These are phyloP conservation scores for Xylariaceae sp. DNA, from an alignment of 2,329 filamentous ascomycete genomes.

Conservation along the genomic window DNA sequence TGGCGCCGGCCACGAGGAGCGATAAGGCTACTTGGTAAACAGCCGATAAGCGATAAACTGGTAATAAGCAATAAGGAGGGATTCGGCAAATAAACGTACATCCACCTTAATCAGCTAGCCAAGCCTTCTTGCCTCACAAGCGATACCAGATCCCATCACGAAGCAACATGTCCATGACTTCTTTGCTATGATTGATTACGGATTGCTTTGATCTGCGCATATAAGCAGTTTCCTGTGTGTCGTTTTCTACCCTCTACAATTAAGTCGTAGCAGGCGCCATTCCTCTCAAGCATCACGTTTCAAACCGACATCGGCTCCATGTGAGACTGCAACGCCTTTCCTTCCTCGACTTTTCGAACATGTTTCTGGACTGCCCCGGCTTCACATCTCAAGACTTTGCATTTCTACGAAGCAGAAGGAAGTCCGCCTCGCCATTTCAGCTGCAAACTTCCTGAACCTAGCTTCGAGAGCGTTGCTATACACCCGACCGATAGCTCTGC, in stretches of 20 bases:
- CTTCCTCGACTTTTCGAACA: slow-evolving; percentile 22
- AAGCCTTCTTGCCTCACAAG: neutral
- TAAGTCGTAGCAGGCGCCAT: no score
- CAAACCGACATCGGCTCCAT: slow-evolving; percentile 19
- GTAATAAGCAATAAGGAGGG: no score
- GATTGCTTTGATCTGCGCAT: no score
- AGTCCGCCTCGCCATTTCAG: slow-evolving; percentile 14
- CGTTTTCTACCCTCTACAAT: no score
- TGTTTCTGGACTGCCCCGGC: slow-evolving; percentile 29
- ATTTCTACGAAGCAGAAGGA: slow-evolving; percentile 29
- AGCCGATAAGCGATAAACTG: no score
- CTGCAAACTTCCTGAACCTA: neutral
- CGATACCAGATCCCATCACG: neutral
- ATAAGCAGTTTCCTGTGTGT: no score
- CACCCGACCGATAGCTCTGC: neutral
- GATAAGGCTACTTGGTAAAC: neutral
- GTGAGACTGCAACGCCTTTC: slow-evolving; percentile 20
- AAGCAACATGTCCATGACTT: neutral
- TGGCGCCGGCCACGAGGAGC: neutral
- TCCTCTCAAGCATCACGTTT: slow-evolving; percentile 10
- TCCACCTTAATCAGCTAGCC: no score
- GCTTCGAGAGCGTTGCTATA: neutral
- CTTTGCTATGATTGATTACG: no score
- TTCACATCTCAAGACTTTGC: slow-evolving; percentile 24
- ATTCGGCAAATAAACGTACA: no score